Evolutionary conservation across 2,329 filamentous ascomycete genomes (phyloP), one percentile per base, ranked within the genome.

Genomic region (Sporothrix globosa): DNA sequence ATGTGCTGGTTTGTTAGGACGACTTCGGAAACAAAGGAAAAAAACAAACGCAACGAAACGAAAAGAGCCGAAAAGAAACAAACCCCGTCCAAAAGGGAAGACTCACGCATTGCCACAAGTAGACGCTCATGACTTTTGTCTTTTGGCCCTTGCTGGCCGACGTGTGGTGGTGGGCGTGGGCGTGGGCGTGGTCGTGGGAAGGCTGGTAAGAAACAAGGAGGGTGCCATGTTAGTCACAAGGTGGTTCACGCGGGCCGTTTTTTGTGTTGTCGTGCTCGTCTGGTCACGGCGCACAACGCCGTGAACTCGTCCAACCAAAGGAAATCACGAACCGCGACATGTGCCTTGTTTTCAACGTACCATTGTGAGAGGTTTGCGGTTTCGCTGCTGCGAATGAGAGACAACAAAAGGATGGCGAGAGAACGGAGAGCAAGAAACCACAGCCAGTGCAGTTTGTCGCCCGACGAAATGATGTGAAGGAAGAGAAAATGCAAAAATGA

Each of bases 81-180:
- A 9, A 46, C 46, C 2, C 13, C 5, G 21, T 3, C 17, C 39
- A 5, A 2, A 5, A 2, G n/a, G 30, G 46, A 39, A 4, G 6
- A 69, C 48, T 19, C 69, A 73, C 72, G 53, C 72, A 73, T 61
- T 44, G 21, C 72, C 72, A 73, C 3, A 67, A 13, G 48, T 72
- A 73, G 19, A 65, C 52, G 46, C 34, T 50, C 30, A 39, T 24
- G 30, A 27, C 65, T 17, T 68, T 68, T 34, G 48, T 54, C 48
- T 44, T 65, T 13, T 46, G 19, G 48, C 39, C 21, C 50, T 48
- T 48, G 46, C 34, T 34, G 34, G 68, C 48, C 10, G 69, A 39
- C n/a, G 34, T 13, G 68, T 56, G 58, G 41, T 70, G 50, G 24
- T 66, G 56, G 54, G 27, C 30, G 58, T 63, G 56, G 44, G 4